phyloP scores from a whole-genome alignment of 23 red algal genomes.

The Gracilariopsis chorda region DNA sequence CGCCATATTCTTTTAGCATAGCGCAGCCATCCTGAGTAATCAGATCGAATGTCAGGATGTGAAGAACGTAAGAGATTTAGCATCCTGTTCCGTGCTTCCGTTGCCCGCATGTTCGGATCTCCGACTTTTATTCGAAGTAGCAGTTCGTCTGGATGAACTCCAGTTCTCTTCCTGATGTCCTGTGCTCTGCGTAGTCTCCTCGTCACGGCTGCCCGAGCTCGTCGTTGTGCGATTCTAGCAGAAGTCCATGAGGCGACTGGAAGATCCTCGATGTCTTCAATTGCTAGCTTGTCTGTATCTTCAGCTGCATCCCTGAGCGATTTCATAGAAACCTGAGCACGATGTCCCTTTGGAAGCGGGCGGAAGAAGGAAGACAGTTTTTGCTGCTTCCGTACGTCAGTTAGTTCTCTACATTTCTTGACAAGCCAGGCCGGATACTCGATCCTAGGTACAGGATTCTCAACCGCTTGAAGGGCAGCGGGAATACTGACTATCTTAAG shows the following conservation, averaged over 20 bases:
- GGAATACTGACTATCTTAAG: constrained; percentile 96
- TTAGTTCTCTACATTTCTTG: constrained; percentile 65
- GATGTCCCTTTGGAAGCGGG: constrained; percentile 33
- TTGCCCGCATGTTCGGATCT: constrained; percentile 5
- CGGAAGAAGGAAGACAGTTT: constrained; percentile 71
- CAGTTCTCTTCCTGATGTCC: neutral
- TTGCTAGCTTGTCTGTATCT: constrained; percentile 35
- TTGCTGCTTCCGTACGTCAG: constrained; percentile 64
- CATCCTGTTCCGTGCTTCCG: neutral
- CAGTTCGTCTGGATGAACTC: neutral
- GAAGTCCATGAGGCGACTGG: constrained; percentile 31
- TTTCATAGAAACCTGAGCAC: neutral
- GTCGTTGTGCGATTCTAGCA: constrained; percentile 29
- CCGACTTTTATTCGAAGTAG: neutral
- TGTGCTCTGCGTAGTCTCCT: neutral
- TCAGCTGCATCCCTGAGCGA: constrained; percentile 21
- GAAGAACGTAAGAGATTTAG: constrained; percentile 23
- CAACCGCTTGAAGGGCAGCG: constrained; percentile 83
- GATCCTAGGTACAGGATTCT: constrained; percentile 86
- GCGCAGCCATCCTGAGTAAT: constrained; percentile 62
- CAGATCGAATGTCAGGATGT: constrained; percentile 40
- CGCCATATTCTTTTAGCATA: constrained; percentile 74
- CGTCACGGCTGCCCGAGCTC: constrained; percentile 37
- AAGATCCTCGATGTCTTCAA: constrained; percentile 74
- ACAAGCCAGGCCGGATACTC: constrained; percentile 89